phyloP scores from a whole-genome alignment of 148 eudicot genomes.

The Tetragonia tetragonoides region DNA sequence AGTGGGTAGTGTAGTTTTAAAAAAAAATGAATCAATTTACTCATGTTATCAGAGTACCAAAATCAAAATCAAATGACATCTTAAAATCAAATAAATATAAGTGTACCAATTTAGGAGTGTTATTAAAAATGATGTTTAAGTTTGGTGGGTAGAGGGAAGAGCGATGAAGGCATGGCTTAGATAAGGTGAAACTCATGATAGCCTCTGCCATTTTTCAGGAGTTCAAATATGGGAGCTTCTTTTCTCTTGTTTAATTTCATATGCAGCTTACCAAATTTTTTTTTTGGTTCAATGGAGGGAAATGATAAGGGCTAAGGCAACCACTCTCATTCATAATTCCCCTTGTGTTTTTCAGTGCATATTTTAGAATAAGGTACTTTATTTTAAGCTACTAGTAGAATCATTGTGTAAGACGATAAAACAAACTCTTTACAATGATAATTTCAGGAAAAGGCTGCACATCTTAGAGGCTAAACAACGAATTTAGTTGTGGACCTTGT shows the following conservation, averaged over 20 bases:
- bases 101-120: conserved; percentile 32
- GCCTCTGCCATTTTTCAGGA: conserved; percentile 42
- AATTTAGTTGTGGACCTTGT: too few relatives aligned
- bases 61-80: not conserved
- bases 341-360: too few relatives aligned
- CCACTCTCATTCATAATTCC: conserved; percentile 20
- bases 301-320: conserved; percentile 44
- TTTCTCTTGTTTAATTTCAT: not conserved
- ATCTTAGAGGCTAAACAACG: too few relatives aligned
- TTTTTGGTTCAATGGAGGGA: not conserved
- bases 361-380: too few relatives aligned
- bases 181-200: conserved; percentile 41
- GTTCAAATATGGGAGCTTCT: not conserved
- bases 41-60: too few relatives aligned
- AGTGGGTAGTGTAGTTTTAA: too few relatives aligned
- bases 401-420: too few relatives aligned
- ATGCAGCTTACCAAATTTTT: not conserved
- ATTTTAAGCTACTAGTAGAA: too few relatives aligned
- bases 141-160: conserved; percentile 33
- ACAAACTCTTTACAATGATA: too few relatives aligned
- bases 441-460: too few relatives aligned
- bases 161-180: conserved; percentile 36
- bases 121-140: conserved; percentile 18
- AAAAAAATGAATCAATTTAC: too few relatives aligned
- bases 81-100: not conserved